A percentile compares a stretch with the other conserved stretches of the same genome.
Conservation (phyloP, 2,329 filamentous ascomycete genomes). For the Nemania serpens region DNA sequence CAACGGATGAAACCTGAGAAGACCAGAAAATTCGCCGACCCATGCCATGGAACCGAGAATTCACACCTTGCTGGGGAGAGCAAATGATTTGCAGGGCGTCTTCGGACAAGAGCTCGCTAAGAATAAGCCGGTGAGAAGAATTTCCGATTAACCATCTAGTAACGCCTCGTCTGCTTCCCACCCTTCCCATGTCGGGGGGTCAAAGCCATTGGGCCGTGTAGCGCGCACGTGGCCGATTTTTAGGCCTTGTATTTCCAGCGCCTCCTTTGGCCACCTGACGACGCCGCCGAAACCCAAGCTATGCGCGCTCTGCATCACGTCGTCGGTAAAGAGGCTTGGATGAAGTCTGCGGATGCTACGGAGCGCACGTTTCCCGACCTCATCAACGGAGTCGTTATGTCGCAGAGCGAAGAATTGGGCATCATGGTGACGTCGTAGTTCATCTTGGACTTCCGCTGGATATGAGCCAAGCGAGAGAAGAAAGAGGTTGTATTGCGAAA, state of each 20-base stretch:
- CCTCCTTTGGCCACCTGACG: constrained; percentile 51
- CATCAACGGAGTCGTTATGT: constrained; percentile 63
- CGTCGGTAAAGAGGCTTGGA: constrained; percentile 39
- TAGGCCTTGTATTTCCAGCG: constrained; percentile 50
- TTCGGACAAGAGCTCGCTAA: constrained; percentile 9
- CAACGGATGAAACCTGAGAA: constrained; percentile 2
- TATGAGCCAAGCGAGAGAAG: constrained; percentile 52
- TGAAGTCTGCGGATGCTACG: constrained; percentile 53
- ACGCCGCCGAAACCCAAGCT: constrained; percentile 45
- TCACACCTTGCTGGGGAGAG: background rate
- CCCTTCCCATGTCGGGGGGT: constrained; percentile 61
- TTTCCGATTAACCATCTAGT: constrained; percentile 21
- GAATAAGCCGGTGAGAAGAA: constrained; percentile 15
- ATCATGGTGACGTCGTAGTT: constrained; percentile 53
- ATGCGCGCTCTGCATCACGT: constrained; percentile 39
- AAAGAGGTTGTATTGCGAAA: constrained; percentile 46
- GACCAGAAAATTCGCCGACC: constrained; percentile 3
- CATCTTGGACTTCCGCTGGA: constrained; percentile 50
- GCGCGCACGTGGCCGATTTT: constrained; percentile 50
- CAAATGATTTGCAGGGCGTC: constrained; percentile 13
- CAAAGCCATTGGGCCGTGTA: constrained; percentile 58
- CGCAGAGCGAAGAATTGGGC: constrained; percentile 58
- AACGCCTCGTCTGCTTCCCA: constrained; percentile 49
- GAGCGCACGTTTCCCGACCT: constrained; percentile 59
- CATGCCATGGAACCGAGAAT: constrained; percentile 24